These are phyloP conservation scores for Camellia granthamiana DNA, from an alignment of 148 eudicot species.

Conservation along the genomic window DNA sequence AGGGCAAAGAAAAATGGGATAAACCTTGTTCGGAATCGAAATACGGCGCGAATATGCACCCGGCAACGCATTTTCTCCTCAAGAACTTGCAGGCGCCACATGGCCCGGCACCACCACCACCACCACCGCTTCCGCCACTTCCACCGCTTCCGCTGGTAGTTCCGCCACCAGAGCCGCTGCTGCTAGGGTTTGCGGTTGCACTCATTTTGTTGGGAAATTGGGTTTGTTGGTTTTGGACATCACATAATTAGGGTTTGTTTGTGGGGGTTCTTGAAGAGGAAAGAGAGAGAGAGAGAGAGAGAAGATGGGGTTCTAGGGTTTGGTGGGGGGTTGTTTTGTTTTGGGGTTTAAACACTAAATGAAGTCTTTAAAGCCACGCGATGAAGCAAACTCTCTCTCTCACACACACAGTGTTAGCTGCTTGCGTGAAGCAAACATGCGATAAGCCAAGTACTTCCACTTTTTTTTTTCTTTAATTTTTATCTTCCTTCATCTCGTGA, in stretches of 20 bases:
- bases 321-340: constrained; percentile 19
- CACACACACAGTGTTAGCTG: constrained; percentile 32
- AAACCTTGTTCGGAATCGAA: constrained; percentile 86
- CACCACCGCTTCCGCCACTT: constrained; percentile 23
- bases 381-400: constrained; percentile 53
- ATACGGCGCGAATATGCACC: constrained; percentile 92
- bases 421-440: constrained; percentile 99
- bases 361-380: constrained; percentile 90
- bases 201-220: constrained; percentile 29
- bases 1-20: no score
- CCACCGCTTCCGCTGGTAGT: constrained; percentile 23
- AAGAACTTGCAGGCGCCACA: constrained; percentile 96
- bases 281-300: constrained; percentile 10
- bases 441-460: constrained; percentile 43
- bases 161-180: constrained; percentile 3
- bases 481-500: constrained; percentile 35
- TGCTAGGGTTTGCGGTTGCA: constrained; percentile 36
- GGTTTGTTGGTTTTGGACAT: not conserved
- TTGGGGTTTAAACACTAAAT: constrained; percentile 20
- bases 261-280: constrained; percentile 7
- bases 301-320: constrained; percentile 21
- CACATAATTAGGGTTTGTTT: constrained; percentile 17
- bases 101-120: constrained; percentile 62
- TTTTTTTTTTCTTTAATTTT: constrained; percentile 7
- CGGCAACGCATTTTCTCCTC: constrained; percentile 78